A percentile compares a stretch with the other conserved stretches of the same genome.
Conservation (phyloP, 495 filamentous ascomycete genomes). For the Chlorociboria aeruginascens region DNA sequence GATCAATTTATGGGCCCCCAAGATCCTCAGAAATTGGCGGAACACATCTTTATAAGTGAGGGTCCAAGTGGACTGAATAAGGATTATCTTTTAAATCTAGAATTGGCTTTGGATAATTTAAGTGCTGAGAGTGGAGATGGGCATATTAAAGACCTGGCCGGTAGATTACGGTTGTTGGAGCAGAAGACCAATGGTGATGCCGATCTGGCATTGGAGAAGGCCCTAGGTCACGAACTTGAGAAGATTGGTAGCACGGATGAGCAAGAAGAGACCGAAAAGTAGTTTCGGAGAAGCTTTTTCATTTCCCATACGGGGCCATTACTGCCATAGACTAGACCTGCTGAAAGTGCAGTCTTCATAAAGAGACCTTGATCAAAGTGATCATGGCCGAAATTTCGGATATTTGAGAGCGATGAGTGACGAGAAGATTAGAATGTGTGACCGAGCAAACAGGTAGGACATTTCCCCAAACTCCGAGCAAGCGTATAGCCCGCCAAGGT, state of each 20-base stretch:
- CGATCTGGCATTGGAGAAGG: conserved; percentile 2
- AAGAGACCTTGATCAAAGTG: conserved; percentile 18
- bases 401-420: conserved; percentile 12
- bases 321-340: conserved; percentile 17
- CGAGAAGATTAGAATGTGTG: conserved; percentile 6
- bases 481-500: conserved; percentile 16
- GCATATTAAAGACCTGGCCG: conserved; percentile 58
- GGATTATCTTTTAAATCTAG: conserved; percentile 80
- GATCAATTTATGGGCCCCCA: conserved; percentile 84
- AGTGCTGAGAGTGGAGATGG: conserved; percentile 70
- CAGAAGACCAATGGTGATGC: conserved; percentile 13
- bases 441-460: conserved; percentile 11
- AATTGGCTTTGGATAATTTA: conserved; percentile 62
- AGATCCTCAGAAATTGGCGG: conserved; percentile 68
- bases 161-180: conserved; percentile 43
- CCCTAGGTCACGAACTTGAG: conserved; percentile 28
- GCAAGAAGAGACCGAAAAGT: conserved; percentile 47
- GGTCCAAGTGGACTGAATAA: conserved; percentile 86
- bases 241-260: conserved; percentile 40
- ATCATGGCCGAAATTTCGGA: conserved; percentile 16
- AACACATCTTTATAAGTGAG: conserved; percentile 62
- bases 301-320: conserved; percentile 13
- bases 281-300: conserved; percentile 19
- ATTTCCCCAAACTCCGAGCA: conserved; percentile 19
- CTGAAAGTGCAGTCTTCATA: conserved; percentile 15